phyloP scores from a whole-genome alignment of 306 rosid genomes.

The Quercus alba region DNA sequence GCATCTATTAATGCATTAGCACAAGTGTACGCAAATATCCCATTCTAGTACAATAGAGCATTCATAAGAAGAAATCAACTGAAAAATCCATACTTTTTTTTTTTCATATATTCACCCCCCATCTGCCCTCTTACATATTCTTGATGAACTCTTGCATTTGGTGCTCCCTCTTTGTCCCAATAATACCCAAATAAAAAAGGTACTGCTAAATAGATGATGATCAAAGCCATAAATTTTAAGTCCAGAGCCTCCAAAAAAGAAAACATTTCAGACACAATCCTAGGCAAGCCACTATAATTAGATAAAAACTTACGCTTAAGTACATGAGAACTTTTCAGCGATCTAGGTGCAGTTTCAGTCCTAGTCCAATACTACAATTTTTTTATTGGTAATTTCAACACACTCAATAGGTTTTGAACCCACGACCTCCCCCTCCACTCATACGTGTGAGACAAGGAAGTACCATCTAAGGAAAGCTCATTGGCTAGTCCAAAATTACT shows the following conservation, averaged over 20 bases:
- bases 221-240: neutral
- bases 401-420: too few species aligned
- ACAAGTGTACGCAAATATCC: neutral
- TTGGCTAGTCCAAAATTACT: neutral
- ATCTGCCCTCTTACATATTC: neutral
- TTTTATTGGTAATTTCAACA: too few species aligned
- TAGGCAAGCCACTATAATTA: neutral
- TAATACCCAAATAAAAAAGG: neutral
- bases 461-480: too few species aligned
- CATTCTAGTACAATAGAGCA: neutral
- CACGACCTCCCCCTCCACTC: too few species aligned
- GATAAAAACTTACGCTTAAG: neutral
- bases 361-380: neutral
- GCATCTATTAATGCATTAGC: neutral
- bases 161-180: neutral
- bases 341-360: neutral
- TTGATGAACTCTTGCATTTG: neutral
- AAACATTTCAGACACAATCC: neutral
- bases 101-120: neutral
- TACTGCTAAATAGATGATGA: neutral
- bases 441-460: too few species aligned
- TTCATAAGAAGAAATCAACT: neutral
- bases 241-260: neutral
- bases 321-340: neutral
- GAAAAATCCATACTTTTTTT: neutral